Evolutionary conservation across 176 grass and related monocot species (phyloP), one percentile per base, ranked within the genome.

Genomic region (Miscanthus lutarioriparius): DNA sequence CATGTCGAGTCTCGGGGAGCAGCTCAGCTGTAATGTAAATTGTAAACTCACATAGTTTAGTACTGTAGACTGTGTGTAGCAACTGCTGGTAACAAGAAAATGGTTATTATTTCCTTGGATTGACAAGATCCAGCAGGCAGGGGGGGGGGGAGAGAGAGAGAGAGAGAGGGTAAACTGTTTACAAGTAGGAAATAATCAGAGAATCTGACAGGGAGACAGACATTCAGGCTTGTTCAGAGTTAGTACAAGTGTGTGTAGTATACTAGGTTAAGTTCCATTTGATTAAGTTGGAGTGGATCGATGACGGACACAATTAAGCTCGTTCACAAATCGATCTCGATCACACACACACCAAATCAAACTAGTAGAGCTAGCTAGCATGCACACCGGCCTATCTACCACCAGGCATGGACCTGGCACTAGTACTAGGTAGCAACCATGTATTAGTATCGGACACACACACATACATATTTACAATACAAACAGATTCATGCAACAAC

Each of bases 201-300:
- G 20, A 35, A 47, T 51, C 82, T 54, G 64, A 77, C 64, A 77
- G 58, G 23, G 19, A 37, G 59, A 64, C 56, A 76, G 72, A 40
- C 45, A 85, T 49, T 48, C 59, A 49, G 81, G 33, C 70, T 10
- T 10, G 6, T 17, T 8, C 17, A 53, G 49, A 19, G 17, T 10
- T 44, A 32, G 12, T 16, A 48, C 45, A 48, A 48, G 49, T 53
- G 11, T 47, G 44, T 14, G 12, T 14, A 47, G 44, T 32, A 32
- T 32, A 47, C 35, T 41, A 25, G 38, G 1, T 47, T 33, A 75
- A 43, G 5, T 53, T 53, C 49, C 11, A n/a, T 17, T 23, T n/a
- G 8, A 70, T 9, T 75, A 54, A 10, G 4, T n/a, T 51, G 9
- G 5, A 67, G 19, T 23, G 54, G 53, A 16, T 44, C 41, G 41